These are phyloP conservation scores for Tulasnella sp. DNA, from an alignment of 768 basidiomycete species.

Conservation along the genomic window DNA sequence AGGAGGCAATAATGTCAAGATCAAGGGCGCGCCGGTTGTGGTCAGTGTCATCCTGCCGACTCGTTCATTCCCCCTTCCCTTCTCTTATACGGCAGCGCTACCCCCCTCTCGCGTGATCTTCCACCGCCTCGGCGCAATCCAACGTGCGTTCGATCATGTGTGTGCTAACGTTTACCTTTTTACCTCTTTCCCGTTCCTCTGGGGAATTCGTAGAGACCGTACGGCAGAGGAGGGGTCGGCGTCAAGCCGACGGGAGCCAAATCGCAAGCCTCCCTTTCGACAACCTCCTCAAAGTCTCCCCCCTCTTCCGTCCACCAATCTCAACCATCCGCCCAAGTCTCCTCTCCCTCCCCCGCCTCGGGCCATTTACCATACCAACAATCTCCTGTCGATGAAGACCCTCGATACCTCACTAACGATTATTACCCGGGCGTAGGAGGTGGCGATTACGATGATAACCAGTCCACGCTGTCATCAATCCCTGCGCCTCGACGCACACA, in stretches of 20 bases:
- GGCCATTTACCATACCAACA: background rate
- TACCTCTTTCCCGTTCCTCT: background rate
- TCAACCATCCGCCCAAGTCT: background rate
- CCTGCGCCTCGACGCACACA: slow-evolving; percentile 22
- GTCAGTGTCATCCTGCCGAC: slow-evolving; percentile 18
- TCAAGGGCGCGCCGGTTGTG: slow-evolving; percentile 17
- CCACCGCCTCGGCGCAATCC: background rate
- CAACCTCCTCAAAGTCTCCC: slow-evolving; percentile 11
- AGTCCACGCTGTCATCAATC: slow-evolving; percentile 21
- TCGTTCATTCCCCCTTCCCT: slow-evolving; percentile 14
- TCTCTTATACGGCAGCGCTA: slow-evolving; percentile 8
- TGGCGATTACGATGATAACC: slow-evolving; percentile 15
- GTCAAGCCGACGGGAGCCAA: slow-evolving; percentile 4
- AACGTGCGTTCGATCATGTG: slow-evolving; percentile 12
- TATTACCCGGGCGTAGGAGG: background rate
- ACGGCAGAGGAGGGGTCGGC: slow-evolving; percentile 25
- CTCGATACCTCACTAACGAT: slow-evolving; percentile 6
- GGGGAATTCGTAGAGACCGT: slow-evolving; percentile 9
- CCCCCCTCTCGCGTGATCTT: slow-evolving; percentile 14
- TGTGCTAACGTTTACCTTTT: background rate
- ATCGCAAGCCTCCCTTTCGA: slow-evolving; percentile 9
- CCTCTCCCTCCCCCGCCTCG: slow-evolving; percentile 1
- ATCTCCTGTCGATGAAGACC: background rate
- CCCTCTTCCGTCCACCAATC: slow-evolving; percentile 1
- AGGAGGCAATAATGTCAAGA: slow-evolving; percentile 23